Evolutionary conservation across 345 rosid species (phyloP).

Genomic region (Leavenworthia alabamica): DNA sequence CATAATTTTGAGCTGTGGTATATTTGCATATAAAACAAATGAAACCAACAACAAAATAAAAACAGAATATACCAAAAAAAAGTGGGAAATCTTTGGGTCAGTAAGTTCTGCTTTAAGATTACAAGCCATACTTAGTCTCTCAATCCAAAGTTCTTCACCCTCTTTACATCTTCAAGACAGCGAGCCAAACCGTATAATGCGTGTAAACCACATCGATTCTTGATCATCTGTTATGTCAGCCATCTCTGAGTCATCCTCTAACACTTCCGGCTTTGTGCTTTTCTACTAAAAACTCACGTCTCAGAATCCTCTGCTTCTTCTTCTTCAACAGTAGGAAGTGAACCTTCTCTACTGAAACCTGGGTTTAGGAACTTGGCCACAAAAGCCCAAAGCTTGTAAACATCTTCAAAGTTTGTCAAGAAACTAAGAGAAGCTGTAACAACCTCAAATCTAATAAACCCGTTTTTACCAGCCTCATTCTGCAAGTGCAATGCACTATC

Average conservation of each 20-base stretch:
- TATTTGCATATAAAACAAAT: too few relatives aligned
- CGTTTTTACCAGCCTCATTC: conserved; percentile 62
- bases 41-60: too few relatives aligned
- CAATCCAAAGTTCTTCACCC: neutral
- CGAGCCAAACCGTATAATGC: conserved; percentile 2
- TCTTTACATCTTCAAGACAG: neutral
- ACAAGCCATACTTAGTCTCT: conserved; percentile 17
- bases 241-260: conserved; percentile 11
- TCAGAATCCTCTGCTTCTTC: conserved; percentile 43
- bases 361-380: conserved; percentile 84
- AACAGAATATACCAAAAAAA: conserved; percentile 1
- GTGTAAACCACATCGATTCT: neutral
- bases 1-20: neutral
- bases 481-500: conserved; percentile 51
- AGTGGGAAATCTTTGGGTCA: neutral
- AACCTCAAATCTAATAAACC: conserved; percentile 74
- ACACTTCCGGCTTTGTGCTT: neutral
- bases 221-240: conserved; percentile 19
- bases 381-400: conserved; percentile 86
- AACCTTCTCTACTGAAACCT: conserved; percentile 53
- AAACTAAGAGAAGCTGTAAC: conserved; percentile 92
- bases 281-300: conserved; percentile 28
- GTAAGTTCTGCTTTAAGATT: neutral
- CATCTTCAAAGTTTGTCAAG: conserved; percentile 92
- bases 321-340: conserved; percentile 70